Evolutionary conservation across 495 filamentous ascomycete species (phyloP).

Genomic region (Geoglossum glabrum): DNA sequence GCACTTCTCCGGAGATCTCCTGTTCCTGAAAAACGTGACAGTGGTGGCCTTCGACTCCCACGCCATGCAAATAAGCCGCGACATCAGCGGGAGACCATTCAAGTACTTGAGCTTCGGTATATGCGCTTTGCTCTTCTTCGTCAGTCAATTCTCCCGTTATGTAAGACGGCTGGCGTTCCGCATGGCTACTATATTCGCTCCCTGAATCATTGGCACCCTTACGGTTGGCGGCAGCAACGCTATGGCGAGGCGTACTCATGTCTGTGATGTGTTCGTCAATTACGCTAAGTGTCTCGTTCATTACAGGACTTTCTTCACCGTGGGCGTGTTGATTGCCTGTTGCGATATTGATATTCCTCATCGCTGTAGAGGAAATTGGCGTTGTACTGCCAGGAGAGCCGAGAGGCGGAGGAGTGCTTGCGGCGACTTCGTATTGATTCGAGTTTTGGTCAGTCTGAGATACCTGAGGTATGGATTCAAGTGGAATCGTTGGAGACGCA

Average conservation of each 20-base stretch:
- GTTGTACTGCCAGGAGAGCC: neutral
- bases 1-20: constrained; percentile 84
- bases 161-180: constrained; percentile 63
- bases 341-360: constrained; percentile 25
- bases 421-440: neutral
- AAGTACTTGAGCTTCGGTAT: constrained; percentile 23
- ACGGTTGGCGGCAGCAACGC: constrained; percentile 28
- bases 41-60: constrained; percentile 62
- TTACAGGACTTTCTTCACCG: constrained; percentile 54
- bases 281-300: constrained; percentile 91
- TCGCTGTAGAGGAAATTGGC: neutral
- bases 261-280: constrained; percentile 98
- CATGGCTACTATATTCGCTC: constrained; percentile 70
- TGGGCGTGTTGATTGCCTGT: constrained; percentile 7
- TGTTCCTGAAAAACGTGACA: constrained; percentile 91
- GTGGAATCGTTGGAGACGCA: neutral
- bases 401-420: neutral
- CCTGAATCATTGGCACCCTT: constrained; percentile 55
- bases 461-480: neutral
- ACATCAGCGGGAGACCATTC: constrained; percentile 60
- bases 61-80: constrained; percentile 61
- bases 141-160: constrained; percentile 52
- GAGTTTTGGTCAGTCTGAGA: neutral
- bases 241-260: constrained; percentile 55
- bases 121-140: constrained; percentile 21